These are phyloP conservation scores for Tetrastigma voinierianum DNA, from an alignment of 164 flowering plant species.

Conservation along the genomic window DNA sequence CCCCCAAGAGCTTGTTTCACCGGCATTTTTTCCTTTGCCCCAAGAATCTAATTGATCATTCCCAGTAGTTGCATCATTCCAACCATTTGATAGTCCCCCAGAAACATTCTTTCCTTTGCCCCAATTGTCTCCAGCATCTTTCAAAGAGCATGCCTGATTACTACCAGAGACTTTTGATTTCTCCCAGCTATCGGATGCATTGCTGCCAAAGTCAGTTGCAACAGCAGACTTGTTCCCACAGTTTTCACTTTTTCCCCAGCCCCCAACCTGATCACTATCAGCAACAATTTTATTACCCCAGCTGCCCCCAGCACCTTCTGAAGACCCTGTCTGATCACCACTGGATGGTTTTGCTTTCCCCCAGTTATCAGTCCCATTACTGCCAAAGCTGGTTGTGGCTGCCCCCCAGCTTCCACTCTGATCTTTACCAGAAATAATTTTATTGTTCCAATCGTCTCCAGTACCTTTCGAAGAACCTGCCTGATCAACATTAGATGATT, in stretches of 20 bases:
- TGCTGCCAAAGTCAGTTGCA: slow-evolving; percentile 14
- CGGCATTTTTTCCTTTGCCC: slow-evolving; percentile 13
- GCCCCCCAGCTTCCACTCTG: too few relatives aligned
- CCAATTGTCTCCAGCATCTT: slow-evolving; percentile 18
- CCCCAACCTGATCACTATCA: slow-evolving; percentile 16
- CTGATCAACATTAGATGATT: slow-evolving; percentile 13
- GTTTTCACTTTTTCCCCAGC: slow-evolving; percentile 26
- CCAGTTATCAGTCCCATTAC: too few relatives aligned
- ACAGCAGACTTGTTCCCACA: slow-evolving; percentile 24
- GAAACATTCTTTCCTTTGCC: slow-evolving; percentile 9
- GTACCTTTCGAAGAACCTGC: slow-evolving; percentile 10
- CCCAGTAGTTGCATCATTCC: slow-evolving; percentile 13
- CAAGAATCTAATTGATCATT: slow-evolving; percentile 4
- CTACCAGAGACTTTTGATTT: slow-evolving; percentile 15
- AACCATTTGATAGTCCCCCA: slow-evolving; percentile 5
- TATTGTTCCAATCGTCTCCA: slow-evolving; percentile 20
- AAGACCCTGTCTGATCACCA: too few relatives aligned
- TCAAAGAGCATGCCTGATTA: slow-evolving; percentile 15
- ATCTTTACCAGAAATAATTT: too few relatives aligned
- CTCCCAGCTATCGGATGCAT: slow-evolving; percentile 28
- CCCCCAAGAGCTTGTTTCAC: slow-evolving; percentile 3
- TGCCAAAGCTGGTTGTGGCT: too few relatives aligned
- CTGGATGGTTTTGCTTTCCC: too few relatives aligned
- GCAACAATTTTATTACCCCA: slow-evolving; percentile 14
- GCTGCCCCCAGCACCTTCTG: too few relatives aligned